Evolutionary conservation across 495 filamentous ascomycete genomes (phyloP).

Genomic region (Penicillium soppii): DNA sequence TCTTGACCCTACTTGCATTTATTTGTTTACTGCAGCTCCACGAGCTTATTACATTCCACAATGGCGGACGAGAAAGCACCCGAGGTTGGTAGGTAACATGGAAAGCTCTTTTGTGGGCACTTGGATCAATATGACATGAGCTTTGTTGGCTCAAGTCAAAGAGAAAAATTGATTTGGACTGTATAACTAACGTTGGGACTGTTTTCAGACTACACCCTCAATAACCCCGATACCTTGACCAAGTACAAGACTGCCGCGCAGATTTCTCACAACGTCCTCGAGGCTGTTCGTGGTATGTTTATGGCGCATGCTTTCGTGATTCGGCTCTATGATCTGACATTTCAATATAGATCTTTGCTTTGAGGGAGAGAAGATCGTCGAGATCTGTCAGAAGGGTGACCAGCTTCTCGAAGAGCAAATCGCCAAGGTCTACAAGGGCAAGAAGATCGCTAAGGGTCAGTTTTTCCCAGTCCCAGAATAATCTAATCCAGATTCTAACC

Average conservation of each 20-base stretch:
- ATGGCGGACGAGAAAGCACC: conserved; percentile 44
- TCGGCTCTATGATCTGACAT: conserved; percentile 20
- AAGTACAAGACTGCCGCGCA: conserved; percentile 96
- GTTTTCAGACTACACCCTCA: conserved; percentile 80
- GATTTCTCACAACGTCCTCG: conserved; percentile 93
- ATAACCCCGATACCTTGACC: conserved; percentile 95
- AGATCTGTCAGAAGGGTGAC: conserved; percentile 93
- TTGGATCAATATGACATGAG: conserved; percentile 12
- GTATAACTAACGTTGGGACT: not conserved
- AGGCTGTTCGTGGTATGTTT: conserved; percentile 67
- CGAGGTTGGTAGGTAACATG: conserved; percentile 48
- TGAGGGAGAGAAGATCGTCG: conserved; percentile 86
- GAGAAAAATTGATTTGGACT: not conserved
- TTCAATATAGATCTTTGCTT: conserved; percentile 62
- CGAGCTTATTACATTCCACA: conserved; percentile 33
- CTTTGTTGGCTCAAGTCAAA: conserved; percentile 8
- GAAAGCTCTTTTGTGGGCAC: conserved; percentile 47
- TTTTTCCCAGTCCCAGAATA: conserved; percentile 5
- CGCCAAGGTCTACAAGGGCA: conserved; percentile 95
- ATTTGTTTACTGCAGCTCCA: conserved; percentile 16
- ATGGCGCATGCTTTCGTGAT: not conserved
- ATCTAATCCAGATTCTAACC: conserved; percentile 16
- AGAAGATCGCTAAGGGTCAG: conserved; percentile 88
- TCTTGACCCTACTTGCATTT: conserved; percentile 14
- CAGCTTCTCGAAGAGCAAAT: conserved; percentile 91